Percentiles rank a stretch among this genome's conserved stretches.
phyloP scores from a whole-genome alignment of 495 filamentous ascomycete species.

The Aspergillus biplanus region DNA sequence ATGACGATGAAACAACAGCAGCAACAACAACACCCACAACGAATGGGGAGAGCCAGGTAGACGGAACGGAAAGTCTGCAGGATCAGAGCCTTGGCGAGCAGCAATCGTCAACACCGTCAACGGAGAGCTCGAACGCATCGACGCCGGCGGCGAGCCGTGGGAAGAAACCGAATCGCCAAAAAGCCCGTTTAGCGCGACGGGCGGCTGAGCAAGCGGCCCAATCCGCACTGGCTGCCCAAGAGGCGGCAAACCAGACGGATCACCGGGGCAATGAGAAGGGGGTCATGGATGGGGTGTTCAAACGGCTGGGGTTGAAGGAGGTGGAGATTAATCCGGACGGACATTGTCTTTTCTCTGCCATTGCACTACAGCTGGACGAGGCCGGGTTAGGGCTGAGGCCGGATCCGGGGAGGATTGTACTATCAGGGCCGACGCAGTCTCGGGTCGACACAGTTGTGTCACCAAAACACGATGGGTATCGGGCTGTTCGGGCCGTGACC shows the following conservation, averaged over 20 bases:
- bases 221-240: conserved; percentile 66
- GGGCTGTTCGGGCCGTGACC: conserved; percentile 51
- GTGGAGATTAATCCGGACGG: conserved; percentile 85
- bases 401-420: conserved; percentile 43
- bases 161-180: conserved; percentile 88
- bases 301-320: conserved; percentile 66
- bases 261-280: conserved; percentile 71
- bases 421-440: conserved; percentile 41
- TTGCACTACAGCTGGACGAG: conserved; percentile 77
- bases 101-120: conserved; percentile 13
- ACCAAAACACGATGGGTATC: conserved; percentile 48
- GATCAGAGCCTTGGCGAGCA: neutral
- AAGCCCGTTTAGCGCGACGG: conserved; percentile 85
- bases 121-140: conserved; percentile 12
- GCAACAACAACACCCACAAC: conserved; percentile 15
- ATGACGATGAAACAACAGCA: conserved; percentile 26
- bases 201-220: conserved; percentile 80
- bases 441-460: conserved; percentile 48
- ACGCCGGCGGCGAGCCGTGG: conserved; percentile 17
- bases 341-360: conserved; percentile 92
- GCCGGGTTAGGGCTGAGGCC: conserved; percentile 51
- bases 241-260: conserved; percentile 76
- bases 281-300: conserved; percentile 68
- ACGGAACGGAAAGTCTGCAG: neutral
- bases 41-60: conserved; percentile 18